Base-by-base conservation (phyloP, 495 filamentous ascomycete genomes). In the Daldinia decipiens region DNA sequence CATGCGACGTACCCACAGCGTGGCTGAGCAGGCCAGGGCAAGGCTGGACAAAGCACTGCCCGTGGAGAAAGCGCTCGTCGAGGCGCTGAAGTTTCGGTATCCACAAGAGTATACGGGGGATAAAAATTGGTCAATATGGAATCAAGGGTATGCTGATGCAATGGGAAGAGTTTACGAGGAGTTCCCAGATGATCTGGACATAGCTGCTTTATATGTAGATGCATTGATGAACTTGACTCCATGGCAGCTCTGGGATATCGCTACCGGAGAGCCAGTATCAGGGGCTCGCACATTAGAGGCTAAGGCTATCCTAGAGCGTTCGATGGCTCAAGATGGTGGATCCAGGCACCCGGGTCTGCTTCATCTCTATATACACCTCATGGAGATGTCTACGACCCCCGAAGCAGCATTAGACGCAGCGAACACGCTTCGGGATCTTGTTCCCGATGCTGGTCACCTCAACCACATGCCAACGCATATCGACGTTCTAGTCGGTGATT, bases 391-490 rank as follows among this genome's bases (percentile, higher is more conserved):
- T 3, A 67, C 75, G 0, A 82, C 82, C 1, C 90, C 90, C 0
- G 90, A 91, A 60, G 74, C 68, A 5, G 90, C 87, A 0, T 75
- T 92, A 2, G 76, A 77, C 1, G 80, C 81, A 5, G 88, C 89
- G 0, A 85, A 91, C 60, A 80, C 82, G 45, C 83, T 92, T 2
- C 86, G 89, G 2, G 84, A 82, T 0, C 81, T 92, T 1, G 83
- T 90, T 0, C 90, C 90, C 0, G 88, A 91, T 59, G 82, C 87
- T 0, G 90, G 90, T 4, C 90, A 92, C 71, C 80, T 92, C n/a
- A 84, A 88, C 53, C 90, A 92, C 69, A 92, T 92, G 90, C 89
- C 90, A 0, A 85, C 84, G 0, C 90, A 92, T 71, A 78, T 92
- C 27, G 89, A 92, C 75, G 80, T 92, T 8, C 79, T 92, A 4